Base-by-base conservation (phyloP, 2,329 filamentous ascomycete species). In the Diplodia corticola region DNA sequence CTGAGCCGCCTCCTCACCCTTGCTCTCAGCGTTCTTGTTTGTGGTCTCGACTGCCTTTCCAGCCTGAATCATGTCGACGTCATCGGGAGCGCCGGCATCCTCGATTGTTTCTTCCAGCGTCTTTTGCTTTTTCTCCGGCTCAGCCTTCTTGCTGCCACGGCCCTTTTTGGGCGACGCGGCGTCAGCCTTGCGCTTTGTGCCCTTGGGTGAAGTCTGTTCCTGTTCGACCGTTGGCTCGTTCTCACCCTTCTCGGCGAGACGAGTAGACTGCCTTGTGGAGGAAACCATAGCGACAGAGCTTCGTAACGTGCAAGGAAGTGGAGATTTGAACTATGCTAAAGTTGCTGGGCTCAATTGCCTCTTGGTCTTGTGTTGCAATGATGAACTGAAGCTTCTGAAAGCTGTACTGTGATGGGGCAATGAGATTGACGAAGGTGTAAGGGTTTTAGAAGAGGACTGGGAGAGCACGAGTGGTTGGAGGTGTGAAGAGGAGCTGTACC, bases 71-170 rank as follows among this genome's bases (percentile, higher is more conserved):
- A 68, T 69, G 22, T 72, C 68, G 22, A 61, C 40, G 40, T 71
- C 70, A 3, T 69, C 65, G 7, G 68, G 60, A 69, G 70, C 73
- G 26, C 74, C 72, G 24, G 54, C 68, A 50, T 75, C 71, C 4
- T 69, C 76, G 49, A 85, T 74, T 0, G 79, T 81, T 68, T 86
- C 82, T 67, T 87, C 84, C 37, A 86, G 78, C 0, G 82, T 85
- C 69, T 81, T 81, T 71, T 87, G 84, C 67, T 80, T 79, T 69
- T 80, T 82, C 17, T 71, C 65, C 7, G 73, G 67, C 26, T 67
- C 63, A 15, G 71, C 72, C 61, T 81, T 79, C 69, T 78, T 80
- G n/a, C 75, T 73, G 26, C 79, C 79, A 71, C 83, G 82, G 13
- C 78, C 69, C 51, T 78, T 69, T 26, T 79, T 76, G 1, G 79